Conservation (phyloP, 768 basidiomycete genomes). For the Boletus patriciae region DNA sequence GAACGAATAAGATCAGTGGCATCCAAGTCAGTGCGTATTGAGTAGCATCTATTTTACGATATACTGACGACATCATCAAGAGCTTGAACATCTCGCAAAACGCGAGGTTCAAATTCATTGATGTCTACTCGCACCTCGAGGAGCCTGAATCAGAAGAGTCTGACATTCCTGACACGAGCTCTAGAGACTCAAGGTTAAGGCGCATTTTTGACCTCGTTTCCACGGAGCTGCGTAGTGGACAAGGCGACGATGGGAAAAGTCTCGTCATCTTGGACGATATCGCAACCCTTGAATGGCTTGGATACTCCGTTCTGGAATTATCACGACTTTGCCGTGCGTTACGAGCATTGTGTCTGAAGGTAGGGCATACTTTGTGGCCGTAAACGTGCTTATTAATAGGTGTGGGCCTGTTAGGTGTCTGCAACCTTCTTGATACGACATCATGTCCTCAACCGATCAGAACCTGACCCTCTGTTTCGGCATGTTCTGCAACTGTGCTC, state of each 20-base stretch:
- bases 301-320: constrained; percentile 51
- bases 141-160: constrained; percentile 7
- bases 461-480: constrained; percentile 61
- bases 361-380: constrained; percentile 17
- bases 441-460: constrained; percentile 53
- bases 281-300: constrained; percentile 69
- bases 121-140: constrained; percentile 43
- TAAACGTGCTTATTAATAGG: neutral
- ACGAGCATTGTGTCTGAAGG: constrained; percentile 55
- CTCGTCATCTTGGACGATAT: constrained; percentile 74
- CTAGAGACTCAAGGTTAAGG: constrained; percentile 24
- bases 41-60: neutral
- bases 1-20: constrained; percentile 63
- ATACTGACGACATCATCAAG: constrained; percentile 23
- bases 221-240: constrained; percentile 19
- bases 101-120: constrained; percentile 52
- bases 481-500: constrained; percentile 60
- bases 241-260: constrained; percentile 13
- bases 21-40: constrained; percentile 55
- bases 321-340: constrained; percentile 61
- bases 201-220: constrained; percentile 40
- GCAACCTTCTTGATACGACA: constrained; percentile 63
- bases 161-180: constrained; percentile 5
- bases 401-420: constrained; percentile 39
- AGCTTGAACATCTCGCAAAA: constrained; percentile 37